Conservation (phyloP, 78 protist species). For the Tieghemostelium lacteum region DNA sequence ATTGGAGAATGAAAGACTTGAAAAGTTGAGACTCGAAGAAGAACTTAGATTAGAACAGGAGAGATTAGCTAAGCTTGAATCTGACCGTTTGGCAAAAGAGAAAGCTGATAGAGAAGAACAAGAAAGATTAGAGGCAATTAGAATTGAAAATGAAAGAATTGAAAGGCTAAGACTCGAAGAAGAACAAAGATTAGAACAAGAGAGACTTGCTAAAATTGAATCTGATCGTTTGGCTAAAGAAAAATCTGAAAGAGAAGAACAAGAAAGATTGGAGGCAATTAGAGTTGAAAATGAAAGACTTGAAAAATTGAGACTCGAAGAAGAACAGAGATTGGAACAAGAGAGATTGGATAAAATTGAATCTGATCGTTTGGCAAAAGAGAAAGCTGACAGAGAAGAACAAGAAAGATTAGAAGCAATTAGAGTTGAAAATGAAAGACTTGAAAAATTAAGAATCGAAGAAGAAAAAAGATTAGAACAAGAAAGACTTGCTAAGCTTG, state of each 20-base stretch:
- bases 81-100: not conserved
- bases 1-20: conserved; percentile 4
- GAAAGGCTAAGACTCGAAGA: not conserved
- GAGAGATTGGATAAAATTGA: not conserved
- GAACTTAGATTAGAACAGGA: not conserved
- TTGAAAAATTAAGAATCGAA: not conserved
- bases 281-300: conserved; percentile 6
- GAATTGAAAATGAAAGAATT: not conserved
- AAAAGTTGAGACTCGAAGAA: not conserved
- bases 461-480: not conserved
- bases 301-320: not conserved
- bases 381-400: not conserved
- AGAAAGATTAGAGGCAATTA: not conserved
- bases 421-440: not conserved
- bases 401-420: not conserved
- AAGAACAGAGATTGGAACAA: not conserved
- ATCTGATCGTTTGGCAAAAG: no score
- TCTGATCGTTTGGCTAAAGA: not conserved
- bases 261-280: not conserved
- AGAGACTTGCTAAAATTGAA: not conserved
- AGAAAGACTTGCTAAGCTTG: not conserved
- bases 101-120: not conserved
- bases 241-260: not conserved
- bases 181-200: not conserved
- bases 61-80: conserved; percentile 1